Evolutionary conservation across 495 filamentous ascomycete species (phyloP).

Genomic region (Penicillium herquei): DNA sequence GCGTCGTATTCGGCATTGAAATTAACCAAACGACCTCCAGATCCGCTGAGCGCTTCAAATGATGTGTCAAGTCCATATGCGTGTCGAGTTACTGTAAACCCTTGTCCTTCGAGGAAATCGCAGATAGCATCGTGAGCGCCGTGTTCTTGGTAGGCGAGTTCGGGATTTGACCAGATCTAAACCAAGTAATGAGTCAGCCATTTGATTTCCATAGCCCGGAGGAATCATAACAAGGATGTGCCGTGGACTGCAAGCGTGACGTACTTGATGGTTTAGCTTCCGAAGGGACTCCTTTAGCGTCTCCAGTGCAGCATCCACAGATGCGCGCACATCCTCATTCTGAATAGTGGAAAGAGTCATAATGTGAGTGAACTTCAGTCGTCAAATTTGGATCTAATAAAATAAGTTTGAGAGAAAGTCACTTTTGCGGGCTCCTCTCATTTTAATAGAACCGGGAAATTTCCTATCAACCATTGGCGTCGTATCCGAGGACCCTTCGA

Average conservation of each 20-base stretch:
- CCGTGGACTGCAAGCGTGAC: not conserved
- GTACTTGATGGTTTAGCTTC: conserved; percentile 28
- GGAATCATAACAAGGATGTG: not conserved
- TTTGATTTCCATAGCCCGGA: too few species aligned
- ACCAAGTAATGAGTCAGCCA: not conserved
- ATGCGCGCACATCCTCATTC: conserved; percentile 28
- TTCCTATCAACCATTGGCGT: too few species aligned
- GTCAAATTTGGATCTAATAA: not conserved
- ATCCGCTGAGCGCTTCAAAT: conserved; percentile 39
- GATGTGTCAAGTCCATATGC: conserved; percentile 42
- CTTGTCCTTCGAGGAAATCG: conserved; percentile 51
- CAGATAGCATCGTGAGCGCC: conserved; percentile 58
- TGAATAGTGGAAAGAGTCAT: conserved; percentile 20
- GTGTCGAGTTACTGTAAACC: conserved; percentile 56
- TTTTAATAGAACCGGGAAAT: too few species aligned
- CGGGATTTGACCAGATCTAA: conserved; percentile 60
- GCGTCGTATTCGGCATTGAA: conserved; percentile 55
- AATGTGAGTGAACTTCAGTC: not conserved
- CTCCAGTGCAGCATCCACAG: conserved; percentile 26
- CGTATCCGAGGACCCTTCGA: too few species aligned
- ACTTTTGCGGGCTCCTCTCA: too few species aligned
- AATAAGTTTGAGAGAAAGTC: too few species aligned
- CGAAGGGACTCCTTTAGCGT: conserved; percentile 25
- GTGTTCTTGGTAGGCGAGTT: conserved; percentile 56
- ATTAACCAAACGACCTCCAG: conserved; percentile 40